A percentile compares a stretch with the other conserved stretches of the same genome.
These are phyloP conservation scores for Pyrus pyrifolia DNA, from an alignment of 306 rosid species.

Conservation along the genomic window DNA sequence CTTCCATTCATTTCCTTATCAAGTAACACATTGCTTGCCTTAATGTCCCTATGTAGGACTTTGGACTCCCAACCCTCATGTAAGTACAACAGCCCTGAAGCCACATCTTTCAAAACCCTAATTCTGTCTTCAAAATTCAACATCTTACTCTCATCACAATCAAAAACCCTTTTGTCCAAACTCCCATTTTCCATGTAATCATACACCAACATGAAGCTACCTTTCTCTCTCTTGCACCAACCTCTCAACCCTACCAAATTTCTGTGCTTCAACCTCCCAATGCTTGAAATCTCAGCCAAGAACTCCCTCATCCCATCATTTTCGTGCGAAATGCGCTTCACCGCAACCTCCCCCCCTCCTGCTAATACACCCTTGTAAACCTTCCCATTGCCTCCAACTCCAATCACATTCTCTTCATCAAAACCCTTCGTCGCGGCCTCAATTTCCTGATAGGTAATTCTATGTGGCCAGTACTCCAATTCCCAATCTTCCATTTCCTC, in stretches of 20 bases:
- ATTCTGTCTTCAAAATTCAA: slow-evolving; percentile 42
- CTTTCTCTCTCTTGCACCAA: slow-evolving; percentile 73
- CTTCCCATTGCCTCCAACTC: slow-evolving; percentile 79
- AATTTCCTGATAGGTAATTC: slow-evolving; percentile 55
- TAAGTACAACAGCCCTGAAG: slow-evolving; percentile 55
- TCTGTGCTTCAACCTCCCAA: slow-evolving; percentile 78
- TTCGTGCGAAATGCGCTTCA: slow-evolving; percentile 65
- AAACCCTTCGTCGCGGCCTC: slow-evolving; percentile 57
- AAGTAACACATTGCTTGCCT: slow-evolving; percentile 76
- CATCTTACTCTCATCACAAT: slow-evolving; percentile 39
- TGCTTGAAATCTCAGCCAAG: slow-evolving; percentile 74
- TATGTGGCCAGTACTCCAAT: slow-evolving; percentile 87
- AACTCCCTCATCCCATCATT: slow-evolving; percentile 71
- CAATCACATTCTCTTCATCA: slow-evolving; percentile 60
- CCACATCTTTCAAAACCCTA: slow-evolving; percentile 65
- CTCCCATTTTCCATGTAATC: slow-evolving; percentile 90
- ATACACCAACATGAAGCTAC: slow-evolving; percentile 59
- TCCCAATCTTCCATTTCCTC: slow-evolving; percentile 93
- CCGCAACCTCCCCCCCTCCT: slow-evolving; percentile 60
- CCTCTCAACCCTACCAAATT: slow-evolving; percentile 67
- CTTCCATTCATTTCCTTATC: slow-evolving; percentile 79
- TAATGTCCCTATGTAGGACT: slow-evolving; percentile 81
- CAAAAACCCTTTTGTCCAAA: slow-evolving; percentile 59
- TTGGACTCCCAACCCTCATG: slow-evolving; percentile 90
- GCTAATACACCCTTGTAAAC: slow-evolving; percentile 62